Conservation (phyloP, 306 rosid genomes). For the Herpetospermum pedunculosum region DNA sequence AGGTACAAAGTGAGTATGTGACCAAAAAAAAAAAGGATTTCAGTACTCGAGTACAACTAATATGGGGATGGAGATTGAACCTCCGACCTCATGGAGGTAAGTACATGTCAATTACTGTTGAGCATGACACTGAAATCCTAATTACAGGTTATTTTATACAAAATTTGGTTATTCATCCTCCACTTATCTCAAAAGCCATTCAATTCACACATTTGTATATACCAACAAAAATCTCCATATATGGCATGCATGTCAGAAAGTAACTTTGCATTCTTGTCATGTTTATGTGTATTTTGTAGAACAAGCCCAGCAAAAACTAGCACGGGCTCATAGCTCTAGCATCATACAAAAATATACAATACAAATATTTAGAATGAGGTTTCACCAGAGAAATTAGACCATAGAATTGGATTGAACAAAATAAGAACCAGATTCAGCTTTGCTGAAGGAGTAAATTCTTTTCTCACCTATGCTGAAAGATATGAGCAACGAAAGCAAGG, state of each 20-base stretch:
- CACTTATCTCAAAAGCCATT: not conserved
- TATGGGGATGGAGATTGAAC: no score
- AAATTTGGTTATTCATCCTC: conserved; percentile 1
- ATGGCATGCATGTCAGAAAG: not conserved
- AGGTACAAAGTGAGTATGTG: not conserved
- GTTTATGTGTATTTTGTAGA: not conserved
- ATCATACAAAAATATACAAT: not conserved
- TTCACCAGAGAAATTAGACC: not conserved
- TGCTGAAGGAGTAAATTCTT: conserved; percentile 10
- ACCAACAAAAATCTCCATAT: not conserved
- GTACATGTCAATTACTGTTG: no score
- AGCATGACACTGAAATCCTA: not conserved
- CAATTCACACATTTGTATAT: not conserved
- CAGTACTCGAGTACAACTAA: no score
- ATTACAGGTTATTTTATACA: not conserved
- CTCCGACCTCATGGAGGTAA: no score
- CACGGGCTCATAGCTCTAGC: not conserved
- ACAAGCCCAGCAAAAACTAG: not conserved
- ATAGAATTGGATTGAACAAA: not conserved
- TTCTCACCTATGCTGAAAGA: conserved; percentile 88
- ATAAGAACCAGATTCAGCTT: not conserved
- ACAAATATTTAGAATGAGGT: not conserved
- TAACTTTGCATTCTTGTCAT: not conserved
- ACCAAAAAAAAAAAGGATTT: not conserved
- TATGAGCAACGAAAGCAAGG: conserved; percentile 94